Percentiles rank a stretch among this genome's conserved stretches.
Evolutionary conservation across 257 asterid genomes (phyloP).

Genomic region (Scutellaria barbata): DNA sequence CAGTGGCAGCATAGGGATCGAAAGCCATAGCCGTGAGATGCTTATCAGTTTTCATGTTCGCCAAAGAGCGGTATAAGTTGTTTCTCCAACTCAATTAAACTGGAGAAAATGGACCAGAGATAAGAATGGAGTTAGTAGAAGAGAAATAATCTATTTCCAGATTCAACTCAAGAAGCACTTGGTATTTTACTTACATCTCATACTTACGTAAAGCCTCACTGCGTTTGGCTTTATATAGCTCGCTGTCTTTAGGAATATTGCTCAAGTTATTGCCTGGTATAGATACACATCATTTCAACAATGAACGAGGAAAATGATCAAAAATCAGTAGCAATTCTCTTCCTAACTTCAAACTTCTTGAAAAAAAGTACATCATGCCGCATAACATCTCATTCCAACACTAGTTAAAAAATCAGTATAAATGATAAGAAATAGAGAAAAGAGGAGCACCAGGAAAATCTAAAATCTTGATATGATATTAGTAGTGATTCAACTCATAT

Average conservation of each 20-base stretch:
- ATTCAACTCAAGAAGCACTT: constrained; percentile 8
- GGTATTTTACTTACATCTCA: constrained; percentile 59
- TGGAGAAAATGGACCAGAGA: constrained; percentile 38
- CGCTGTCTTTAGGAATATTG: constrained; percentile 69
- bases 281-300: constrained; percentile 24
- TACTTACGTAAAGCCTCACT: constrained; percentile 80
- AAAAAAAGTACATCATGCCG: neutral
- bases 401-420: constrained; percentile 1
- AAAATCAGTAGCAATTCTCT: neutral
- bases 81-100: constrained; percentile 90
- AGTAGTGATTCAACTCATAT: neutral
- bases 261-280: constrained; percentile 56
- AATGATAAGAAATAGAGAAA: neutral
- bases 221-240: constrained; percentile 72
- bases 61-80: constrained; percentile 68
- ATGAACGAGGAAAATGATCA: constrained; percentile 14
- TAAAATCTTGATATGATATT: neutral
- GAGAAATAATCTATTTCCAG: constrained; percentile 2
- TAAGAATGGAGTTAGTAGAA: constrained; percentile 22
- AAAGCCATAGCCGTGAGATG: neutral
- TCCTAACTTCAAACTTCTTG: neutral
- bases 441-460: neutral
- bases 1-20: constrained; percentile 8
- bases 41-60: constrained; percentile 34
- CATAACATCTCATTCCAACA: neutral